A percentile compares a stretch with the other conserved stretches of the same genome.
phyloP scores from a whole-genome alignment of 2,329 filamentous ascomycete species.

The Ophiostoma himal-ulmi region DNA sequence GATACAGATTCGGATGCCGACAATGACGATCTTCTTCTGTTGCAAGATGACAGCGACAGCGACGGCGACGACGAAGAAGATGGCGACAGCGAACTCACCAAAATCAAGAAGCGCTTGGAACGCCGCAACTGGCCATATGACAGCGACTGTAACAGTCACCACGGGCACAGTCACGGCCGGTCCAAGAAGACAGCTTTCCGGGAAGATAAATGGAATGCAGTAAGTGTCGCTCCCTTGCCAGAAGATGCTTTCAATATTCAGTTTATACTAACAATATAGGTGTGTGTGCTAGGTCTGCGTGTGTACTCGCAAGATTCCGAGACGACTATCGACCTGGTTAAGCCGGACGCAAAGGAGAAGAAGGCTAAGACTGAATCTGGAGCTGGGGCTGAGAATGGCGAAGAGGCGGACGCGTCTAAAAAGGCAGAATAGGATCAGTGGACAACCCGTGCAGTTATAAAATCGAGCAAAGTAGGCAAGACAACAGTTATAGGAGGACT shows the following conservation, averaged over 20 bases:
- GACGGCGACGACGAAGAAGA: constrained; percentile 13
- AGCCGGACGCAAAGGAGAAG: neutral
- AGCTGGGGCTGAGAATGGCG: neutral
- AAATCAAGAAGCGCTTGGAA: neutral
- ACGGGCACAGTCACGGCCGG: neutral
- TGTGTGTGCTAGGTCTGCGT: constrained; percentile 18
- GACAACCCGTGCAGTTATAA: neutral
- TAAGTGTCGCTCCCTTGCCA: neutral
- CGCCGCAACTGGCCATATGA: neutral
- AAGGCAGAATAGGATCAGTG: neutral
- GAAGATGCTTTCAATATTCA: neutral
- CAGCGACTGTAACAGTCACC: neutral
- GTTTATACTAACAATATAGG: neutral
- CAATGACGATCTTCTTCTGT: neutral
- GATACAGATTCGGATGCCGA: constrained; percentile 1
- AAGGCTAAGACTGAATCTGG: neutral
- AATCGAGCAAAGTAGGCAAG: neutral
- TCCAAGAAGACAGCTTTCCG: neutral
- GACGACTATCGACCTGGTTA: constrained; percentile 10
- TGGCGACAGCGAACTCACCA: neutral
- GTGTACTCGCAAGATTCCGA: constrained; percentile 17
- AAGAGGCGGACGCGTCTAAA: neutral
- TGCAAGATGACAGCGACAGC: constrained; percentile 9
- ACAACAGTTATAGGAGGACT: neutral
- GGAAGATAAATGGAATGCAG: constrained; percentile 19